Base-by-base conservation (phyloP, 140 eudicot genomes). In the Erigeron philadelphicus region DNA sequence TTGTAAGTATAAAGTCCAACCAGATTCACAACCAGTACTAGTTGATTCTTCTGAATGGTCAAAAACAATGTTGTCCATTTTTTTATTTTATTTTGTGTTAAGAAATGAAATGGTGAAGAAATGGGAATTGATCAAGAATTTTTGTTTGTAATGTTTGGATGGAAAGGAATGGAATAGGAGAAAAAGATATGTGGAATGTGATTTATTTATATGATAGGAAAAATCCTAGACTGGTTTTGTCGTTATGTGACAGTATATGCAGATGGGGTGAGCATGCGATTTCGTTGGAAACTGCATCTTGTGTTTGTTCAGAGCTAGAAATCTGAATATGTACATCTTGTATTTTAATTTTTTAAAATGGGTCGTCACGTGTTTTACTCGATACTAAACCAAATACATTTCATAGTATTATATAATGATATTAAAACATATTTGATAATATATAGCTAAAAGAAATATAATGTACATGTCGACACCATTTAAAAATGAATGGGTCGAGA, bases 1-100 rank as follows among this genome's bases (percentile, higher is more conserved):
- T 17, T 90, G 81, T 25, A 90, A 76, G 81, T 90, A 90, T 1
- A 74, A 45, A 19, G 97, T 90, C 97, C 97, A 90, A 5, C 97
- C 97, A 67, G 97, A 90, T 68, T 90, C 97, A 74, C 93, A 87
- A 3, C 90, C 90, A 67, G 90, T 85, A 13, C 84, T 45, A 45
- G 7, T 81, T 61, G 81, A 71, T 71, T 64, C 77, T 65, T 87
- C 88, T 63, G 86, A 77, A 74, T 31, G 38, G 3, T 69, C 72
- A 53, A 71, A 11, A 57, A 58, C 72, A 31, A 31, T 31, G 21
- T 79, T 73, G 17, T 77, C 78, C 95, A 82, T 90, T 74, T 18
- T 50, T 25, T n/a, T n/a, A n/a, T n/a, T 53, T 11, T 47, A 18
- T 13, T 64, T 57, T 45, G 53, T 44, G 15, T 63, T 18, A 75